Conservation (phyloP, 129 eudicot genomes). For the Chrysanthemum lavandulifolium region DNA sequence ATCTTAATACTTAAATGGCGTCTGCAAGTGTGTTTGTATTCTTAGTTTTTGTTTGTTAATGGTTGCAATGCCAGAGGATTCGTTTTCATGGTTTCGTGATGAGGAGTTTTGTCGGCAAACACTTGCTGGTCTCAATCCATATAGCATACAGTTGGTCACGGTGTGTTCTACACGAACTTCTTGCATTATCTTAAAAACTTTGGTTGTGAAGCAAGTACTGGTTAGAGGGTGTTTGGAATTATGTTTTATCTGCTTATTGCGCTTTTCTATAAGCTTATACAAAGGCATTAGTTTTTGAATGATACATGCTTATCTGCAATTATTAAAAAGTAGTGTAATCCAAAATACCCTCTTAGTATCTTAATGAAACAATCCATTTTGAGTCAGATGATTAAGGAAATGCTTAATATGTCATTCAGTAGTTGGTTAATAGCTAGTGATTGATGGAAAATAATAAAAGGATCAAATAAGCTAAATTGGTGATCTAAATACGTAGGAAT, state of each 20-base stretch:
- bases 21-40: not conserved
- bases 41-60: not conserved
- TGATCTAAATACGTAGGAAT: slow-evolving; percentile 1
- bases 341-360: not conserved
- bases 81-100: slow-evolving; percentile 71
- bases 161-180: slow-evolving; percentile 28
- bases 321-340: no score
- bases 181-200: not conserved
- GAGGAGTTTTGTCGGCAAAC: slow-evolving; percentile 73
- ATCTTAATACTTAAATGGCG: no score
- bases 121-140: slow-evolving; percentile 80
- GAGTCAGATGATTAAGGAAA: no score
- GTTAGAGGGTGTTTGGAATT: not conserved
- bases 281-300: no score
- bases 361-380: not conserved
- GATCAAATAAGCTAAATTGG: not conserved
- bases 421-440: no score
- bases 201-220: no score
- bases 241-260: not conserved
- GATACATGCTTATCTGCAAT: no score
- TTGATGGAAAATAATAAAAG: not conserved
- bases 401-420: no score
- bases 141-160: slow-evolving; percentile 57
- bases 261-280: not conserved
- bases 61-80: slow-evolving; percentile 49